Conservation (phyloP, 2,329 filamentous ascomycete species). For the Diaporthe citri region DNA sequence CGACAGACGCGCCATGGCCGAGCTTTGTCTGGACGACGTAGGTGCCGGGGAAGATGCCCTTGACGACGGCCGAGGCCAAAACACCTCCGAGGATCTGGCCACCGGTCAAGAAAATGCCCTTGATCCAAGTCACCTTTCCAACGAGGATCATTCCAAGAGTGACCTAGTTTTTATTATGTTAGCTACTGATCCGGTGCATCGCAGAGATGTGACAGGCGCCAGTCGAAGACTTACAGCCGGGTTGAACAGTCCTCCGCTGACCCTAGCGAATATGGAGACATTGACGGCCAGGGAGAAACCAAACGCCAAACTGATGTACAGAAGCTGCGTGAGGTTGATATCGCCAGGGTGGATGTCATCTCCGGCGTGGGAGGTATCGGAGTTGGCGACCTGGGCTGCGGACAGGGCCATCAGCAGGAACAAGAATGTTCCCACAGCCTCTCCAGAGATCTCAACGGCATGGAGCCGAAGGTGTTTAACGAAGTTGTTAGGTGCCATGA, state of each 20-base stretch:
- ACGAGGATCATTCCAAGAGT: constrained; percentile 61
- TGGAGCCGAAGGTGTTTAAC: constrained; percentile 33
- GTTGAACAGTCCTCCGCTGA: constrained; percentile 40
- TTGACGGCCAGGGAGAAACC: constrained; percentile 39
- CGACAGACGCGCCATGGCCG: constrained; percentile 55
- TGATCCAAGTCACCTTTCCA: constrained; percentile 56
- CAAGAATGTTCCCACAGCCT: constrained; percentile 39
- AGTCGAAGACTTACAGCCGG: constrained; percentile 35
- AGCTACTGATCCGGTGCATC: not conserved
- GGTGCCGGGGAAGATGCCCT: constrained; percentile 47
- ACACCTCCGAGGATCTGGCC: constrained; percentile 44
- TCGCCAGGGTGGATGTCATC: constrained; percentile 34
- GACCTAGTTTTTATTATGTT: not conserved
- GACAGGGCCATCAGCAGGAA: constrained; percentile 39
- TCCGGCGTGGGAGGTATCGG: constrained; percentile 27
- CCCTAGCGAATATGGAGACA: constrained; percentile 37
- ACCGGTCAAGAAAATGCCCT: constrained; percentile 51
- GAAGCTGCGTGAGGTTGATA: constrained; percentile 44
- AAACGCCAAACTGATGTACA: constrained; percentile 42
- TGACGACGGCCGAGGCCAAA: constrained; percentile 60
- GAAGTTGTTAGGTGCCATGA: constrained; percentile 30
- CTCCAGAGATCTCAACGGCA: constrained; percentile 36
- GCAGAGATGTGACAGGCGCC: not conserved
- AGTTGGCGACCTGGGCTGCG: constrained; percentile 46
- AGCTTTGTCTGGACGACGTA: constrained; percentile 61